These are phyloP conservation scores for Exophiala dermatitidis DNA, from an alignment of 2,329 filamentous ascomycete species.

Conservation along the genomic window DNA sequence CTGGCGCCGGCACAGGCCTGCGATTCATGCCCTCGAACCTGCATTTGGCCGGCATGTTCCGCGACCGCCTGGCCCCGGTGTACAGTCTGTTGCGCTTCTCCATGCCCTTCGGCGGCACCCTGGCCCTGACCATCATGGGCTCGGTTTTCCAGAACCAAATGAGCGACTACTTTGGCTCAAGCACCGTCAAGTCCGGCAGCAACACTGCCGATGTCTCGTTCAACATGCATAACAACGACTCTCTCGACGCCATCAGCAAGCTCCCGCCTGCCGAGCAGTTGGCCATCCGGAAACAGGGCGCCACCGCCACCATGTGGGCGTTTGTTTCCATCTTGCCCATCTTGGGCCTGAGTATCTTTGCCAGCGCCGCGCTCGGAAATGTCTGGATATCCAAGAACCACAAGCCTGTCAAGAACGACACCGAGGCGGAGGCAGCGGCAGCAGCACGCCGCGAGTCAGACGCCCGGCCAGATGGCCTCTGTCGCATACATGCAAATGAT, in stretches of 20 bases:
- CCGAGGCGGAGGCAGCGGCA: not conserved
- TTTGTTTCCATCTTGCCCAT: constrained; percentile 57
- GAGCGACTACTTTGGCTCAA: constrained; percentile 24
- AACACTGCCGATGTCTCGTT: constrained; percentile 4
- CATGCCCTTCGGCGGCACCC: constrained; percentile 56
- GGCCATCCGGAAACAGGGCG: constrained; percentile 40
- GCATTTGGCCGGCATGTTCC: constrained; percentile 58
- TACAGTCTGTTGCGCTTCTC: constrained; percentile 55
- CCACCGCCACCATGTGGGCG: constrained; percentile 58
- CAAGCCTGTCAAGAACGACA: constrained; percentile 3
- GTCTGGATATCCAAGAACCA: constrained; percentile 42
- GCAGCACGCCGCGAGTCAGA: not conserved
- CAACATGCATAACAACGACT: constrained; percentile 33
- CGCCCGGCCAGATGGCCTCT: constrained; percentile 5
- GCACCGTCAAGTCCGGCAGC: constrained; percentile 29
- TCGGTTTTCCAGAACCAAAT: constrained; percentile 60
- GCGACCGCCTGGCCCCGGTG: constrained; percentile 50
- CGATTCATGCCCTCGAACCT: constrained; percentile 59
- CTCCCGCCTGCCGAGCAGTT: constrained; percentile 34
- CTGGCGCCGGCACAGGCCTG: constrained; percentile 56
- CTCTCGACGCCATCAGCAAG: constrained; percentile 34
- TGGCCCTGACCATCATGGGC: constrained; percentile 61
- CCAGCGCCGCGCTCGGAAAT: constrained; percentile 44
- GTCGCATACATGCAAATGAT: constrained; percentile 9
- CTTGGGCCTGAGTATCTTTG: constrained; percentile 44